Evolutionary conservation across 805 yeast species (phyloP).

Genomic region (Wickerhamomyces alni): DNA sequence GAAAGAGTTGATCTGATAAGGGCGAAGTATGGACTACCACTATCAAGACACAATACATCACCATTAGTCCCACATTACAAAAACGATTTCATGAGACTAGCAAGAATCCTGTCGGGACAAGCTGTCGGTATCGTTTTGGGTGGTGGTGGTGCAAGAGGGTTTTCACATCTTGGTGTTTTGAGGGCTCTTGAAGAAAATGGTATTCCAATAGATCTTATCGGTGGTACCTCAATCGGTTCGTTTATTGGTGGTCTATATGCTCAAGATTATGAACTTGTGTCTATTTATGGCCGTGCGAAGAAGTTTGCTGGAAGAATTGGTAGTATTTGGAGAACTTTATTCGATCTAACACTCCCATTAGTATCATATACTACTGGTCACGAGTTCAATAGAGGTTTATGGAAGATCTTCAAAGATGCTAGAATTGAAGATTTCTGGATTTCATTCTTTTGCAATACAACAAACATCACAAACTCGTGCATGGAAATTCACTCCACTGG

Average conservation of each 20-base stretch:
- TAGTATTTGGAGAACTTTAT: constrained; percentile 75
- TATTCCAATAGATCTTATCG: constrained; percentile 87
- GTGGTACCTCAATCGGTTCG: constrained; percentile 96
- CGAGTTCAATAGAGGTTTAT: constrained; percentile 94
- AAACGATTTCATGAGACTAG: constrained; percentile 83
- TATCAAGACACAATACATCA: constrained; percentile 22
- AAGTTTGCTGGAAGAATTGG: constrained; percentile 78
- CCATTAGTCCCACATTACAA: constrained; percentile 48
- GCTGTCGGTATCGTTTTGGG: constrained; percentile 94
- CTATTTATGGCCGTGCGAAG: constrained; percentile 85
- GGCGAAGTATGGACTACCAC: constrained; percentile 21
- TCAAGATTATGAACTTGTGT: constrained; percentile 83
- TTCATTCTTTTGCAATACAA: constrained; percentile 80
- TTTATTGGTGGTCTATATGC: constrained; percentile 96
- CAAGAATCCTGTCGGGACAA: constrained; percentile 84
- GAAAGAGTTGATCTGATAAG: constrained; percentile 31
- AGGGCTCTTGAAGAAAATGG: constrained; percentile 87
- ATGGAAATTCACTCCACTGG: constrained; percentile 94
- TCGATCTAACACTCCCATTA: constrained; percentile 88
- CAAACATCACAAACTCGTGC: constrained; percentile 88
- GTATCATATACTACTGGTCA: constrained; percentile 96
- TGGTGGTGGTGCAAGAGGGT: constrained; percentile 97
- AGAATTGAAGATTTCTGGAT: constrained; percentile 97
- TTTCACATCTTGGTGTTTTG: constrained; percentile 88
- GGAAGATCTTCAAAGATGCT: constrained; percentile 90